Conservation (phyloP, 129 eudicot species). For the Silybum marianum region DNA sequence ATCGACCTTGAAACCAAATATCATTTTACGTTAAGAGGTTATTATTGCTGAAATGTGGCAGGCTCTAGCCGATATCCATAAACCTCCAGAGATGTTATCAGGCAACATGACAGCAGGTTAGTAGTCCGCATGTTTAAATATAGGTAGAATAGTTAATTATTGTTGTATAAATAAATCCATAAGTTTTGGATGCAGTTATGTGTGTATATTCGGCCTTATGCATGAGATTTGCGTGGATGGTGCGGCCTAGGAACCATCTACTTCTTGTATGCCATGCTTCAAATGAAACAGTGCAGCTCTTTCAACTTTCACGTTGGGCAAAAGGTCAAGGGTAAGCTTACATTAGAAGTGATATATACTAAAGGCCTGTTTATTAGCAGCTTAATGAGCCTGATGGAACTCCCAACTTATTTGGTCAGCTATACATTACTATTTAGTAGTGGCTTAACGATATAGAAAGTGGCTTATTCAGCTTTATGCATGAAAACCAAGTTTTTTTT, state of each 20-base stretch:
- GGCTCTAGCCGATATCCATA: slow-evolving; percentile 85
- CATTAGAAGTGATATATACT: slow-evolving; percentile 7
- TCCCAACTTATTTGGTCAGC: no score
- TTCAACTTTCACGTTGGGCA: slow-evolving; percentile 92
- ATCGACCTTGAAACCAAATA: background rate
- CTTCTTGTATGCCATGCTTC: slow-evolving; percentile 89
- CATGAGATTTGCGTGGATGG: slow-evolving; percentile 99
- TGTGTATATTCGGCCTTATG: slow-evolving; percentile 80
- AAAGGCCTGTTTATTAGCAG: background rate
- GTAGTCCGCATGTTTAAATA: slow-evolving; percentile 6
- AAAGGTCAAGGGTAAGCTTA: slow-evolving; percentile 68
- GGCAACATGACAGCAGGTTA: slow-evolving; percentile 94
- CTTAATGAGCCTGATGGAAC: no score
- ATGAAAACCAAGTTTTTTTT: no score
- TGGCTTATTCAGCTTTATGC: no score
- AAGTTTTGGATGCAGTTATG: slow-evolving; percentile 58
- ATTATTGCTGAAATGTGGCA: slow-evolving; percentile 29
- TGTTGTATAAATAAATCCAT: background rate
- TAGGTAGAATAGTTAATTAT: background rate
- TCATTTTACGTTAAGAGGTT: background rate
- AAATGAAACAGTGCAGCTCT: slow-evolving; percentile 87
- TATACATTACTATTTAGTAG: no score
- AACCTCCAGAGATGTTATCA: slow-evolving; percentile 91
- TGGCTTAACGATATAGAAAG: no score
- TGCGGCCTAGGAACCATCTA: slow-evolving; percentile 87